phyloP scores from a whole-genome alignment of 306 rosid genomes.

The Ceratonia siliqua region DNA sequence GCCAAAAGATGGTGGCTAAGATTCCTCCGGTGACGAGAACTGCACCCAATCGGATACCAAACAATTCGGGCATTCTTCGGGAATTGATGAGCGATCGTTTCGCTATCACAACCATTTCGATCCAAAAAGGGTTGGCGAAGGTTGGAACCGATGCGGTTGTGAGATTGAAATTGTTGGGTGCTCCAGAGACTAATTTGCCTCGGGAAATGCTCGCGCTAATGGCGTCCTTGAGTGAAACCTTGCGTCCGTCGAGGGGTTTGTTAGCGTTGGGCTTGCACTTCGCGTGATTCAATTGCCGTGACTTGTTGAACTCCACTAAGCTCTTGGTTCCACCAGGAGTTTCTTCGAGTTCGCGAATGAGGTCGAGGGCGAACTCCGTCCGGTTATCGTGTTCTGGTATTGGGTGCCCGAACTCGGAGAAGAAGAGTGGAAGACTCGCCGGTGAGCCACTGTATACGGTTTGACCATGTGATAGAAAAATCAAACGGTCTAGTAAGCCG shows the following conservation, averaged over 20 bases:
- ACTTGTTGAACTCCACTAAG: constrained; percentile 71
- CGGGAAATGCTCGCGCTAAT: constrained; percentile 74
- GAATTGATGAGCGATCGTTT: constrained; percentile 73
- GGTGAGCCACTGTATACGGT: constrained; percentile 79
- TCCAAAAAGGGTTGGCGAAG: constrained; percentile 82
- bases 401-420: constrained; percentile 73
- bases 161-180: constrained; percentile 44
- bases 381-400: constrained; percentile 80
- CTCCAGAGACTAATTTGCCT: constrained; percentile 81
- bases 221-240: constrained; percentile 67
- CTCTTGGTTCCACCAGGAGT: constrained; percentile 60
- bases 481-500: constrained; percentile 63
- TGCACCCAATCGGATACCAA: constrained; percentile 82
- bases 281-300: constrained; percentile 50
- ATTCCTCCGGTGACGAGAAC: constrained; percentile 70
- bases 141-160: constrained; percentile 49
- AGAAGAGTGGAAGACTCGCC: constrained; percentile 46
- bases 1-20: constrained; percentile 74
- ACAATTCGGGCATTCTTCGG: constrained; percentile 70
- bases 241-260: neutral
- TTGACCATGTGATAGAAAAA: constrained; percentile 84
- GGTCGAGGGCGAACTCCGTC: constrained; percentile 80
- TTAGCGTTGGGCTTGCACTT: neutral
- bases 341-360: constrained; percentile 78
- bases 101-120: constrained; percentile 63